Evolutionary conservation across 2,329 filamentous ascomycete genomes (phyloP).

Genomic region (Penicillium frequentans): DNA sequence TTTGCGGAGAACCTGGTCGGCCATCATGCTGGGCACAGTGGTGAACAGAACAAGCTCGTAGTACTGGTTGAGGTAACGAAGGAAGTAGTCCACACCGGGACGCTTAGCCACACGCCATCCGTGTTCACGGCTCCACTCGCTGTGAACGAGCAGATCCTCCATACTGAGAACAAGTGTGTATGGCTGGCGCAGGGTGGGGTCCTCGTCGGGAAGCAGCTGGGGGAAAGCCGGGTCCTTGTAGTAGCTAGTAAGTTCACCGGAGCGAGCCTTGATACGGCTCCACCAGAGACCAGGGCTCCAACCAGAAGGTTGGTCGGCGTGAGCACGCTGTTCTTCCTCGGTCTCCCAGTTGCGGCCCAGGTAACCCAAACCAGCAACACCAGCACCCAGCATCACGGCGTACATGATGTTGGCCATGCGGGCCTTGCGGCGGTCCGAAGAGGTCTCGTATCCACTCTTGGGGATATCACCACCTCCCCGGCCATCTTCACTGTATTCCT

Average conservation of each 20-base stretch:
- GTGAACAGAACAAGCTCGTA: constrained; percentile 98
- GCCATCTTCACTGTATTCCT: constrained; percentile 49
- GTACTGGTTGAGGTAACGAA: constrained; percentile 95
- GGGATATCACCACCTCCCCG: constrained; percentile 63
- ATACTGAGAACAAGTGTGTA: constrained; percentile 91
- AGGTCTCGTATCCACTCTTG: constrained; percentile 84
- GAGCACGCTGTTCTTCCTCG: constrained; percentile 67
- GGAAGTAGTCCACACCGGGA: constrained; percentile 93
- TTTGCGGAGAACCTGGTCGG: constrained; percentile 86
- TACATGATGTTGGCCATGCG: constrained; percentile 76
- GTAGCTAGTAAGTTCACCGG: constrained; percentile 76
- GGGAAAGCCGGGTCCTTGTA: constrained; percentile 95
- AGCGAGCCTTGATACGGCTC: constrained; percentile 73
- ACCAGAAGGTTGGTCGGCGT: constrained; percentile 74
- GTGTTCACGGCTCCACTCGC: constrained; percentile 89
- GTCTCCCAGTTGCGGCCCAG: constrained; percentile 84
- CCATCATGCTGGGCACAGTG: constrained; percentile 77
- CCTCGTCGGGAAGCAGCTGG: constrained; percentile 74
- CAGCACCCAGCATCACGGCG: constrained; percentile 56
- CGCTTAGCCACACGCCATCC: constrained; percentile 95
- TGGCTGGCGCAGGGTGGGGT: constrained; percentile 77
- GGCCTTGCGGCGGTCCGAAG: constrained; percentile 77
- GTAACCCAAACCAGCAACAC: constrained; percentile 65
- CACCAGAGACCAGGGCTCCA: constrained; percentile 77
- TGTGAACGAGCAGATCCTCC: constrained; percentile 92